Evolutionary conservation across 2,329 filamentous ascomycete genomes (phyloP).

Genomic region (Microsporum ferrugineum): DNA sequence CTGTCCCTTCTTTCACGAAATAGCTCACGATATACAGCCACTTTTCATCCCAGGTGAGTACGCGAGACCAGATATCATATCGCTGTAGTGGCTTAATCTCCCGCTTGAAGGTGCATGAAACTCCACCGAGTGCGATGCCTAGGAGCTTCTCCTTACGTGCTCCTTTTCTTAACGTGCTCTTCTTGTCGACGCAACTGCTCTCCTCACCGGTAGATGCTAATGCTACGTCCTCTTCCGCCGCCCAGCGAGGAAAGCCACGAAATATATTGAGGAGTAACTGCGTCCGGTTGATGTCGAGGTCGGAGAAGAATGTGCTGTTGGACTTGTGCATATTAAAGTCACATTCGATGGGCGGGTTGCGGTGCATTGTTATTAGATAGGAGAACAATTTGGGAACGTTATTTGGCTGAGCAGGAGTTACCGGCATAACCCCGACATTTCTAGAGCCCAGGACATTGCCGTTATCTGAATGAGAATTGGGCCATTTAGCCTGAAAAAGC

Average conservation of each 20-base stretch:
- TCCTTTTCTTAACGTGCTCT: background rate
- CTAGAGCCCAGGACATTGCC: background rate
- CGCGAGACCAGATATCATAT: constrained; percentile 58
- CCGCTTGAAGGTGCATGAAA: constrained; percentile 54
- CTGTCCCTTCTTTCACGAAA: constrained; percentile 44
- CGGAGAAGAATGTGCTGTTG: constrained; percentile 16
- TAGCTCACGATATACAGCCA: constrained; percentile 63
- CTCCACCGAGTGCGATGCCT: constrained; percentile 53
- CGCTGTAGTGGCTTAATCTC: constrained; percentile 54
- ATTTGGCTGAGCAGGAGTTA: background rate
- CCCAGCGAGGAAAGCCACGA: constrained; percentile 3
- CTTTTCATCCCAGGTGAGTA: constrained; percentile 62
- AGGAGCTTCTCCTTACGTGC: constrained; percentile 22
- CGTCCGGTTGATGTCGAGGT: constrained; percentile 15
- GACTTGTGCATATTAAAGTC: constrained; percentile 18
- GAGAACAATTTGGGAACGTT: constrained; percentile 1
- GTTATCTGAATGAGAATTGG: background rate
- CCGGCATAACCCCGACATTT: background rate
- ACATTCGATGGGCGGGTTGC: constrained; percentile 12
- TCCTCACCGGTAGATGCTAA: background rate
- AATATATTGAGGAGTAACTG: constrained; percentile 10
- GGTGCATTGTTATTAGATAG: constrained; percentile 5
- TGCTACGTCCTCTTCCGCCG: background rate
- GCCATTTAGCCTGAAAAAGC: background rate
- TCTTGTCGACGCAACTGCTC: background rate